These are phyloP conservation scores for Colletotrichum sp. DNA, from an alignment of 2,329 filamentous ascomycete genomes.

Conservation along the genomic window DNA sequence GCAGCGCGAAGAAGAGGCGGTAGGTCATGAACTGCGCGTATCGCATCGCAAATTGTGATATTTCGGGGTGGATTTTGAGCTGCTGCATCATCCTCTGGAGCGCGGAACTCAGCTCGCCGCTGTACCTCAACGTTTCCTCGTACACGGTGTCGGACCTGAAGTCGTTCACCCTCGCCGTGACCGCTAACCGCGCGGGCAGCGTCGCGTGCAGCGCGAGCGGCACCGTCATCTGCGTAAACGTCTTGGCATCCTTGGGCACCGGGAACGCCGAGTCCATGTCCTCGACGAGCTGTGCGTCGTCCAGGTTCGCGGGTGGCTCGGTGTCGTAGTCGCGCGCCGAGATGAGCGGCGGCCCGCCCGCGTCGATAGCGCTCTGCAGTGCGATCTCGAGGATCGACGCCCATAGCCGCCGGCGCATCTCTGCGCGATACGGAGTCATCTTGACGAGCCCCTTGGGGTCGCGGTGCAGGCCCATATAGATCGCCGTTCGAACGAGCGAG, in stretches of 20 bases:
- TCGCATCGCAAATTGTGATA: slow-evolving; percentile 45
- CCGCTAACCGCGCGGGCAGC: slow-evolving; percentile 45
- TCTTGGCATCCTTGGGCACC: slow-evolving; percentile 25
- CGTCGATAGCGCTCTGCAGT: slow-evolving; percentile 55
- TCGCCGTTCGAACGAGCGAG: slow-evolving; percentile 55
- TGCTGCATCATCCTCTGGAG: slow-evolving; percentile 40
- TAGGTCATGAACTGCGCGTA: slow-evolving; percentile 48
- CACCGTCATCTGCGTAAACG: slow-evolving; percentile 55
- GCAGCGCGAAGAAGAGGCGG: slow-evolving; percentile 57
- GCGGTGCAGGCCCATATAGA: slow-evolving; percentile 64
- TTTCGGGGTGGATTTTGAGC: slow-evolving; percentile 24
- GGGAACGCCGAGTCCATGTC: slow-evolving; percentile 26
- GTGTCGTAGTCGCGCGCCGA: slow-evolving; percentile 55
- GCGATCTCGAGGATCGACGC: slow-evolving; percentile 60
- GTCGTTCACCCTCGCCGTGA: slow-evolving; percentile 52
- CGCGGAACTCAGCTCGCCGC: slow-evolving; percentile 46
- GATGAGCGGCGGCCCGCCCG: slow-evolving; percentile 55
- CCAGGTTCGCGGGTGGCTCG: slow-evolving; percentile 51
- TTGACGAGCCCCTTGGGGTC: slow-evolving; percentile 56
- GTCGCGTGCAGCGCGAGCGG: slow-evolving; percentile 51
- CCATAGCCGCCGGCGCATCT: slow-evolving; percentile 63
- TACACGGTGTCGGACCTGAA: slow-evolving; percentile 48
- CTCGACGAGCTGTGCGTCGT: slow-evolving; percentile 56
- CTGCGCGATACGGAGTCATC: slow-evolving; percentile 52
- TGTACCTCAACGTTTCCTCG: slow-evolving; percentile 51